phyloP scores from a whole-genome alignment of 768 basidiomycete species.

The Tricholoma sp. region DNA sequence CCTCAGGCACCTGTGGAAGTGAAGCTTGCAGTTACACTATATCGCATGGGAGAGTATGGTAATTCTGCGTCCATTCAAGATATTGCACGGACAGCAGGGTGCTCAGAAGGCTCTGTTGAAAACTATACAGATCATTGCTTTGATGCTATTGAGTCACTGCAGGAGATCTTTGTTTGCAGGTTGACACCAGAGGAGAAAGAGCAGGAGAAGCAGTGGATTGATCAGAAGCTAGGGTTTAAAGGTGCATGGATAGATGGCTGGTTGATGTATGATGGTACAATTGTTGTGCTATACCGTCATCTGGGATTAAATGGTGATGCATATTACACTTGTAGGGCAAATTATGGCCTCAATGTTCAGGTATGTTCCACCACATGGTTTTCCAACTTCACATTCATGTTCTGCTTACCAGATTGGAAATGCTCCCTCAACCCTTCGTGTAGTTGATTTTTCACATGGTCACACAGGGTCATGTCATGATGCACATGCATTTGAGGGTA shows the following conservation, averaged over 20 bases:
- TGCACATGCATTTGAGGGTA: no score
- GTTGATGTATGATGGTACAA: slow-evolving; percentile 26
- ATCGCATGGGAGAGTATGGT: slow-evolving; percentile 9
- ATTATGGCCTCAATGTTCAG: no score
- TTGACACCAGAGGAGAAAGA: slow-evolving; percentile 6
- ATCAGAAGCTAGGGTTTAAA: slow-evolving; percentile 3
- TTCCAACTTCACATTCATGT: no score
- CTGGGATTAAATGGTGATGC: slow-evolving; percentile 28
- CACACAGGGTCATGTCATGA: no score
- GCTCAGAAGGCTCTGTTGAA: background rate
- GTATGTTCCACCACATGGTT: no score
- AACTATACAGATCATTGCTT: background rate
- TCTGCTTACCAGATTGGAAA: no score
- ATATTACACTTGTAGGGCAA: background rate
- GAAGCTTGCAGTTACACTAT: slow-evolving; percentile 13
- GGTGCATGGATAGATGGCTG: slow-evolving; percentile 24
- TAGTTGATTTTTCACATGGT: no score
- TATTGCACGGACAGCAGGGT: background rate
- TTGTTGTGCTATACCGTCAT: slow-evolving; percentile 21
- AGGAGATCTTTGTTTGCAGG: slow-evolving; percentile 1
- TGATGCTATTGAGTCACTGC: background rate
- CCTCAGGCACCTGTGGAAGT: slow-evolving; percentile 11
- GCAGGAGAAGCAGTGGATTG: slow-evolving; percentile 9
- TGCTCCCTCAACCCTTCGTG: no score
- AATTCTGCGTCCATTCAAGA: slow-evolving; percentile 4